A percentile compares a stretch with the other conserved stretches of the same genome.
Conservation (phyloP, 805 yeast genomes). For the Alloascoidea africana region DNA sequence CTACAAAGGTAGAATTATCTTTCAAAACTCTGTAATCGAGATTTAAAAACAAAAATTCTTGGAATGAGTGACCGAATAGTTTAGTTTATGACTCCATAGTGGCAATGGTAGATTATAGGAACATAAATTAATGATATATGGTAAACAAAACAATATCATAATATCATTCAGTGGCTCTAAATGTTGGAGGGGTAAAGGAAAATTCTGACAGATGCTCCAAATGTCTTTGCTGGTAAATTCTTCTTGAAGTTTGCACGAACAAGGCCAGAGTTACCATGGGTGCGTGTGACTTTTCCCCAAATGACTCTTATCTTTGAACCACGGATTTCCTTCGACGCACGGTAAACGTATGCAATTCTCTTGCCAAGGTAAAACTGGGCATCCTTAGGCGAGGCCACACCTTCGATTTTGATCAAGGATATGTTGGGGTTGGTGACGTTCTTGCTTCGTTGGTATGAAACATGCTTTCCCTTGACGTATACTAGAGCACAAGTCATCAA, state of each 20-base stretch:
- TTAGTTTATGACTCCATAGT: too few species aligned
- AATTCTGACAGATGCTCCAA: conserved; percentile 99
- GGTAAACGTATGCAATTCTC: conserved; percentile 98
- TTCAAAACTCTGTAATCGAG: too few species aligned
- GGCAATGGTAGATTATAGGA: too few species aligned
- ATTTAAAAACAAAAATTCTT: too few species aligned
- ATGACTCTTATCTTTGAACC: conserved; percentile 98
- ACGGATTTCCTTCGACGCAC: conserved; percentile 94
- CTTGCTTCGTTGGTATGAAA: conserved; percentile 99
- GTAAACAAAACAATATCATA: too few species aligned
- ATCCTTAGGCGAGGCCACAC: conserved; percentile 81
- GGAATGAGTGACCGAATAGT: too few species aligned
- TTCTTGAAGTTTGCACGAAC: conserved; percentile 98
- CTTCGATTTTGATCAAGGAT: conserved; percentile 94
- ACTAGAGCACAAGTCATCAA: conserved; percentile 46
- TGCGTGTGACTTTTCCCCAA: conserved; percentile 98
- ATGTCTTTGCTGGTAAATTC: conserved; percentile 98
- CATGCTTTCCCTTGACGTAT: conserved; percentile 99
- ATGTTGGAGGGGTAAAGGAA: conserved; percentile 99
- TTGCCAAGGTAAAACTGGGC: conserved; percentile 99
- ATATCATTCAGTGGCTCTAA: too few species aligned
- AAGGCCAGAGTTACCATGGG: conserved; percentile 97
- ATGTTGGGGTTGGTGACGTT: conserved; percentile 95
- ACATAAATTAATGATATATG: too few species aligned
- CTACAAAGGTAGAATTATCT: too few species aligned